Evolutionary conservation across 345 rosid species (phyloP).

Genomic region (Eucalyptus microcorys): DNA sequence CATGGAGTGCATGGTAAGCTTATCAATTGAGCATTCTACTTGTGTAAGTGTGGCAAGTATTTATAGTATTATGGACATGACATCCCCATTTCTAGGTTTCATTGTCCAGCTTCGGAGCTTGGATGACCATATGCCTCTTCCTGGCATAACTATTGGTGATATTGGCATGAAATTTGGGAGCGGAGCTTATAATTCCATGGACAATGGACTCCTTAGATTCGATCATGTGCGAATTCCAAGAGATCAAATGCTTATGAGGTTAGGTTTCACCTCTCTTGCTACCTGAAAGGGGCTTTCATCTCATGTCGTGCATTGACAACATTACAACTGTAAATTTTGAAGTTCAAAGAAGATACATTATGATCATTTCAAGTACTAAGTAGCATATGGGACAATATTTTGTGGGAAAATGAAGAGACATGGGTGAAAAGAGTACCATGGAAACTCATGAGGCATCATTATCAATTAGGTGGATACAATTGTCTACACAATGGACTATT

Average conservation of each 20-base stretch:
- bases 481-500: not conserved
- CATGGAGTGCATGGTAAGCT: conserved; percentile 85
- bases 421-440: not conserved
- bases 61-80: not conserved
- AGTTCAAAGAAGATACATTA: not conserved
- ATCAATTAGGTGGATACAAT: not conserved
- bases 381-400: not conserved
- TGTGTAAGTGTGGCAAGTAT: not conserved
- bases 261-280: conserved; percentile 1
- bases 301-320: not conserved
- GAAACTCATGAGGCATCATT: not conserved
- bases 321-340: not conserved
- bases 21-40: not conserved
- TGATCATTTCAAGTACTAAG: not conserved
- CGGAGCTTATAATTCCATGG: conserved; percentile 94
- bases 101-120: conserved; percentile 90
- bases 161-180: conserved; percentile 90
- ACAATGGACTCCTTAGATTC: conserved; percentile 86
- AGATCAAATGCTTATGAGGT: conserved; percentile 96
- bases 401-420: not conserved
- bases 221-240: conserved; percentile 92
- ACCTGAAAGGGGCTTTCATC: not conserved
- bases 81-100: conserved; percentile 51
- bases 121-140: conserved; percentile 96
- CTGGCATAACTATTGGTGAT: conserved; percentile 87